Evolutionary conservation across 352 stramenopile genomes (phyloP).

Genomic region (Blastocystis sp.): DNA sequence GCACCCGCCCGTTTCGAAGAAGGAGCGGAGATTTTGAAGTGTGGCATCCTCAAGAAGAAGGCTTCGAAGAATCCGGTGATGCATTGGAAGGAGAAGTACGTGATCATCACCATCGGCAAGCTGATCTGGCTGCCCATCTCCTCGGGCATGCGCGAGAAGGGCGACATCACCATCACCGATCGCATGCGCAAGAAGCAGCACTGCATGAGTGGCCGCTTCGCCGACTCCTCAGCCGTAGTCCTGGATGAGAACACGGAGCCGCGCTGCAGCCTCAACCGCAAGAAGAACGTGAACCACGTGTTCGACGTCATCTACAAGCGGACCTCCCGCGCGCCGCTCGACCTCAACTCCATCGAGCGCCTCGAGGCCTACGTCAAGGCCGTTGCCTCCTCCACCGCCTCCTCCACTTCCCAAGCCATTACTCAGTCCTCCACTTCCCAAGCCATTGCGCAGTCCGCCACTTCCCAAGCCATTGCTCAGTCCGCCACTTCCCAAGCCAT

Average conservation of each 20-base stretch:
- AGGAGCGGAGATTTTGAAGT: slow-evolving; percentile 49
- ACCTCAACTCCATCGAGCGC: slow-evolving; percentile 10
- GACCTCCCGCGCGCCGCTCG: background rate
- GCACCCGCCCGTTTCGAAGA: slow-evolving; percentile 26
- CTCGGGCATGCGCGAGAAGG: background rate
- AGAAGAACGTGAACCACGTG: background rate
- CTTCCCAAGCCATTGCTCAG: background rate
- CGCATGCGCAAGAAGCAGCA: slow-evolving; percentile 28
- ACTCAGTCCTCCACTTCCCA: background rate
- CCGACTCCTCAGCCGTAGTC: background rate
- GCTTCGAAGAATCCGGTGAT: slow-evolving; percentile 12
- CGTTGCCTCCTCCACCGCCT: background rate
- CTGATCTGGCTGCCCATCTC: slow-evolving; percentile 54
- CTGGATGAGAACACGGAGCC: slow-evolving; percentile 54
- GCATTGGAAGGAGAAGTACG: slow-evolving; percentile 36
- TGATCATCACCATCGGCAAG: slow-evolving; percentile 66
- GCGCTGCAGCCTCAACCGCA: slow-evolving; percentile 41
- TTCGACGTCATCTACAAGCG: slow-evolving; percentile 59
- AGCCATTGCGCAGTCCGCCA: background rate
- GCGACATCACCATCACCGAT: slow-evolving; percentile 52
- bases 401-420: background rate
- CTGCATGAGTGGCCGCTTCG: background rate
- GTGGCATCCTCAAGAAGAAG: slow-evolving; percentile 58
- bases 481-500: background rate
- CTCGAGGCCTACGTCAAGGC: slow-evolving; percentile 24